These are phyloP conservation scores for Flagelloscypha sp. DNA, from an alignment of 768 basidiomycete genomes.

Conservation along the genomic window DNA sequence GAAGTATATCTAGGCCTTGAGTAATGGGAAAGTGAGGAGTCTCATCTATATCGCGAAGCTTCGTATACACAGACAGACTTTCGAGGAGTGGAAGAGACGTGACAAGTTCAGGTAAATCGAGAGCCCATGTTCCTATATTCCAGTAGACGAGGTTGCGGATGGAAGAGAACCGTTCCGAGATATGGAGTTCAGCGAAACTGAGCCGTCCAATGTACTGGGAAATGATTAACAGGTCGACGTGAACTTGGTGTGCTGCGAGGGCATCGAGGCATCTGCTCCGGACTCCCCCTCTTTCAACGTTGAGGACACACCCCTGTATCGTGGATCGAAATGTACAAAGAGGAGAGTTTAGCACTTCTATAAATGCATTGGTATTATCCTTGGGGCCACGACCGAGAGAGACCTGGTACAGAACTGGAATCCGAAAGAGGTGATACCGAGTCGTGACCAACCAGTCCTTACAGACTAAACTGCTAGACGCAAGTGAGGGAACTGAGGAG, in stretches of 20 bases:
- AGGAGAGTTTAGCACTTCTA: slow-evolving; percentile 4
- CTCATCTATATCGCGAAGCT: not conserved
- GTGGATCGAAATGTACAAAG: slow-evolving; percentile 5
- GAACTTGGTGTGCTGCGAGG: slow-evolving; percentile 1
- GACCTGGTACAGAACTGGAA: slow-evolving; percentile 3
- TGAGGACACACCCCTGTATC: slow-evolving; percentile 2
- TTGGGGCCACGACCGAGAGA: slow-evolving; percentile 3
- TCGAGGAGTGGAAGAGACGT: slow-evolving; percentile 4
- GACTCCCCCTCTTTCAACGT: not conserved
- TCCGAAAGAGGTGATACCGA: slow-evolving; percentile 6
- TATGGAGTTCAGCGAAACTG: not conserved
- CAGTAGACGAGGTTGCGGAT: slow-evolving; percentile 4
- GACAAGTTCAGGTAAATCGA: slow-evolving; percentile 2
- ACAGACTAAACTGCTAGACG: slow-evolving; percentile 4
- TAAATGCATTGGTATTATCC: slow-evolving; percentile 1
- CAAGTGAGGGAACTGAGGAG: slow-evolving; percentile 3
- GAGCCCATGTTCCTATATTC: not conserved
- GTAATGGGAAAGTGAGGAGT: not conserved
- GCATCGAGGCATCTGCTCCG: slow-evolving; percentile 1
- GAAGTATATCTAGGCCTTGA: not conserved
- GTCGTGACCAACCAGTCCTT: slow-evolving; percentile 4
- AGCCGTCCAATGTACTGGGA: not conserved
- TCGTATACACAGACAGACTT: slow-evolving; percentile 2
- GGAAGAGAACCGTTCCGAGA: slow-evolving; percentile 2
- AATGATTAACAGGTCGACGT: slow-evolving; percentile 1